Evolutionary conservation across 2,329 filamentous ascomycete genomes (phyloP), one percentile per base, ranked within the genome.

Genomic region (Sclerotinia glacialis): DNA sequence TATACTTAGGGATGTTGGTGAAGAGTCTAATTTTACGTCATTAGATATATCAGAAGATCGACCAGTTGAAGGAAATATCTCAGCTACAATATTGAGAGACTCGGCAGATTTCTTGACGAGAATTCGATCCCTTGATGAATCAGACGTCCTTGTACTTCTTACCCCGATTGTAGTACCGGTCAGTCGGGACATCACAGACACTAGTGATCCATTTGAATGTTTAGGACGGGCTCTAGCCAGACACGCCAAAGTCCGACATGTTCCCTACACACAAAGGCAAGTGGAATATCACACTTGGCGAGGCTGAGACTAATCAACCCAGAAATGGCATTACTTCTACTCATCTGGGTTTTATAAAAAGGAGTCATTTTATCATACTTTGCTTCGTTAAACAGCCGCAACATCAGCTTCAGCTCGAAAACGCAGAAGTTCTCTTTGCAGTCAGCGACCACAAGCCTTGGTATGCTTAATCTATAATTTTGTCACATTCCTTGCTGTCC

Each of bases 171-270:
- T 85, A 44, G 75, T 81, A 28, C 84, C 81, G 56, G 74, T 78
- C 69, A 79, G 77, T 71, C 78, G 76, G 67, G 78, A 78, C 70
- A 72, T 78, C 54, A 73, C 77, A 54, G 79, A 80, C 68, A 77
- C 77, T 54, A 81, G 78, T 72, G 90, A 93, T 74, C 90, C 90
- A 0, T 93, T 93, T 73, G 89, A 93, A 76, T 82, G 84, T 18
- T 79, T 93, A 23, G 90, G 90, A 26, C 82, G 83, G 69, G 83
- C 86, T 54, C 76, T 93, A 59, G 84, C 86, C 59, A 79, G 83
- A 71, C 87, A 90, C 73, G 78, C 82, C 3, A 82, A 81, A 76
- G 81, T 93, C 68, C 85, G 88, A 26, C 90, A 93, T 74, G 85
- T 92, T 53, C 89, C 90, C 7, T 93, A 91, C 73, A 85, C 86